Percentiles rank a stretch among this genome's conserved stretches.
Conservation (phyloP, 208 protist genomes). For the Trypanosoma brucei region DNA sequence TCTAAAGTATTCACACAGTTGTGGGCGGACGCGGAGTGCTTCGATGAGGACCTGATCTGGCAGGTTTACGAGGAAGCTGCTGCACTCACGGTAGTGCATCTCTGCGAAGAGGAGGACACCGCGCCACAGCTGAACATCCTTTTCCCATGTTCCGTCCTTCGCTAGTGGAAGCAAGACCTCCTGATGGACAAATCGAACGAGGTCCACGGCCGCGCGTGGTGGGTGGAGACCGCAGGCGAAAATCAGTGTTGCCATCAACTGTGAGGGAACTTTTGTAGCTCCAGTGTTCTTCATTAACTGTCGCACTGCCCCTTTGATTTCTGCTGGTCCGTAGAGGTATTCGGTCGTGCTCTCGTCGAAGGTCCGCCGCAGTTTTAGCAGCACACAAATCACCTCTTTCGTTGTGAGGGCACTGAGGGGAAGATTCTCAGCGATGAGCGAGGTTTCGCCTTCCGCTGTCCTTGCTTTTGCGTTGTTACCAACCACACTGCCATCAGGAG, state of each 20-base stretch:
- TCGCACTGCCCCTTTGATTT: constrained; percentile 49
- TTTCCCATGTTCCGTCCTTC: constrained; percentile 50
- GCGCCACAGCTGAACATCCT: constrained; percentile 60
- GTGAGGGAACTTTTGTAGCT: constrained; percentile 38
- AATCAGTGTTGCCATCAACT: constrained; percentile 77
- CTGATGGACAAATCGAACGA: constrained; percentile 52
- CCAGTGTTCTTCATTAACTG: constrained; percentile 35
- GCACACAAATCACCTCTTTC: constrained; percentile 53
- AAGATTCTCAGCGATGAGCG: not conserved
- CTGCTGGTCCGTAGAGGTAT: constrained; percentile 45
- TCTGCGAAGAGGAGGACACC: constrained; percentile 65
- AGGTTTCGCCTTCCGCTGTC: not conserved
- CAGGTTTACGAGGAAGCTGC: constrained; percentile 63
- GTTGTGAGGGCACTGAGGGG: constrained; percentile 58
- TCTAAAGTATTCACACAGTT: constrained; percentile 47
- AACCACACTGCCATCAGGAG: constrained; percentile 2
- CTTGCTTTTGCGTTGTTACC: constrained; percentile 3
- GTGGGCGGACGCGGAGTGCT: constrained; percentile 42
- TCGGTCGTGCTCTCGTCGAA: constrained; percentile 44
- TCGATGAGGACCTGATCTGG: constrained; percentile 68
- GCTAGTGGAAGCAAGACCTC: constrained; percentile 54
- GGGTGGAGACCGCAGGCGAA: constrained; percentile 29
- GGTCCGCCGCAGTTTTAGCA: constrained; percentile 49
- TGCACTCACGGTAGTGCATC: constrained; percentile 70
- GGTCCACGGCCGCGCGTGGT: constrained; percentile 28